Base-by-base conservation (phyloP, 139 green algal genomes). In the Mesotaenium endlicherianum region DNA sequence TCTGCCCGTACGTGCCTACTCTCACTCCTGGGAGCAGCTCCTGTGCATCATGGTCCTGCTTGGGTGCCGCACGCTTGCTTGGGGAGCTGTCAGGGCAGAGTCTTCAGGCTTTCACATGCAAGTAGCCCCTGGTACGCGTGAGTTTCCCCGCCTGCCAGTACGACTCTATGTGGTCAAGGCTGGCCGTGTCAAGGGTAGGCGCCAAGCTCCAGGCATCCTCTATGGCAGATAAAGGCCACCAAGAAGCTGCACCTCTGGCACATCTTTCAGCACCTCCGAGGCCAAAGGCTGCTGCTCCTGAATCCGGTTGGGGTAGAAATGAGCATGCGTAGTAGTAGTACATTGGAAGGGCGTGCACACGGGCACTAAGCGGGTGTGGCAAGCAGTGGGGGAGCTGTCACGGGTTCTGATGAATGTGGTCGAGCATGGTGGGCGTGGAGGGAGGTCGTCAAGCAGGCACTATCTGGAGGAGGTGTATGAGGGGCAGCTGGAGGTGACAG, bases 401-500 rank as follows among this genome's bases (percentile, higher is more conserved):
- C n/a, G n/a, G n/a, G n/a, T n/a, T n/a, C n/a, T n/a, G n/a, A n/a
- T n/a, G n/a, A n/a, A n/a, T n/a, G n/a, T n/a, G n/a, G n/a, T n/a
- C n/a, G n/a, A n/a, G n/a, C n/a, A n/a, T n/a, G n/a, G n/a, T n/a
- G n/a, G n/a, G n/a, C n/a, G n/a, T n/a, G n/a, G n/a, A n/a, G n/a
- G n/a, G n/a, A n/a, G n/a, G n/a, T n/a, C n/a, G n/a, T n/a, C n/a
- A n/a, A n/a, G n/a, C 64, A 75, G 64, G 36, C 16, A 75, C 11
- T 75, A 31, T 16, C 14, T 38, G 64, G 30, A 80, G 34, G 72
- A 80, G 72, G 20, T 80, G 17, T 80, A 72, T 36, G 31, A 20
- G 20, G 72, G 72, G 20, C 72, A 80, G 16, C 72, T 80, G 5
- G 14, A 50, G n/a, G 72, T 80, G 72, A 71, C 31, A 20, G 42